Evolutionary conservation across 2,329 filamentous ascomycete genomes (phyloP), one percentile per base, ranked within the genome.

Genomic region (Peltaster fructicola): DNA sequence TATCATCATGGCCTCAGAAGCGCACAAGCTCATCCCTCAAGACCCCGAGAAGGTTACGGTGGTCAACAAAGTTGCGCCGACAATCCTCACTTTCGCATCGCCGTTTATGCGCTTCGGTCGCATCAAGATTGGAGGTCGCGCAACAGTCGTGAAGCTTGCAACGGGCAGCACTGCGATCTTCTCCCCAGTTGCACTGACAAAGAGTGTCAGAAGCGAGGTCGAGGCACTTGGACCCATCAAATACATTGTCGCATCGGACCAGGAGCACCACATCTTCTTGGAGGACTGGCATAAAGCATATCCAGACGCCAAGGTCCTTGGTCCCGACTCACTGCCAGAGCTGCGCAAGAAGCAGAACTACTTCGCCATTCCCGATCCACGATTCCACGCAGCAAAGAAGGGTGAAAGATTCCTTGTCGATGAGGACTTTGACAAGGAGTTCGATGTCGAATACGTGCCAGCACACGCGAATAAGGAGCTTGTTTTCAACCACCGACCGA

Each of bases 241-340:
- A 37, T 95, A 95, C 61, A 73, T 98, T 37, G 61, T 85, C 14
- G 85, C 88, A 1, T 69, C 76, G 1, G 88, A 98, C 50, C 63
- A 79, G 25, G 82, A 98, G 57, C 88, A 98, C 53, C 88, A 98
- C 63, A 80, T 98, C 48, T 90, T 88, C 58, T 50, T 98, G 26
- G 74, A 77, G 0, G 63, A 79, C 23, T 98, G 88, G 85, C 70
- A 77, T 41, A 57, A 65, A 23, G 77, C 69, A 14, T 95, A 69
- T 48, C 84, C 85, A 0, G 50, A 64, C 20, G 84, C 85, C 15
- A 72, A 73, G 40, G 63, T 98, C 23, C 66, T 95, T 40, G 85
- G 73, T 1, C 77, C 80, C 1, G 73, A 85, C 40, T 80, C 79
- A 0, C 67, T 98, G 1, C 71, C 69, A 12, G 80, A 84, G 52